A percentile compares a stretch with the other conserved stretches of the same genome.
phyloP scores from a whole-genome alignment of 164 flowering plant species.

The Vitis riparia region DNA sequence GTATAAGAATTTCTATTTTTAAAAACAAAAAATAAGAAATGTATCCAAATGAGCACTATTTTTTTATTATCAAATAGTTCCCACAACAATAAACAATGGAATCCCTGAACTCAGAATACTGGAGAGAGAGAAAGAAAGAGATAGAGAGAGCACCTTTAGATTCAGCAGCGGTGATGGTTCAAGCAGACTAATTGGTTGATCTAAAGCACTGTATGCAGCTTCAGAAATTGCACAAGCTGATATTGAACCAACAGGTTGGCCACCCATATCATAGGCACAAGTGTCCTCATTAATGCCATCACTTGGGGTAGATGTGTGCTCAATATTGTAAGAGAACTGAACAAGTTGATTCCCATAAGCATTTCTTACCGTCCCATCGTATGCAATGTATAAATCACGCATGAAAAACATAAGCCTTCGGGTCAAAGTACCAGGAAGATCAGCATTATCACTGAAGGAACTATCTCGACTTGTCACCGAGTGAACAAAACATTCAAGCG shows the following conservation, averaged over 20 bases:
- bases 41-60: too few species aligned
- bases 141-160: conserved; percentile 59
- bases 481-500: conserved; percentile 78
- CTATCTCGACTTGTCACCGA: conserved; percentile 71
- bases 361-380: conserved; percentile 95
- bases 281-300: conserved; percentile 3
- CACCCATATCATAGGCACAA: conserved; percentile 37
- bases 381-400: conserved; percentile 69
- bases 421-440: conserved; percentile 78
- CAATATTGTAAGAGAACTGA: conserved; percentile 59
- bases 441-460: conserved; percentile 87
- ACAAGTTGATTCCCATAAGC: conserved; percentile 79
- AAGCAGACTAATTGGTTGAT: conserved; percentile 68
- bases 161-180: conserved; percentile 75
- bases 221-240: conserved; percentile 91
- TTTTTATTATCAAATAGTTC: background rate
- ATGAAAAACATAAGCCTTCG: conserved; percentile 81
- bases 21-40: too few species aligned
- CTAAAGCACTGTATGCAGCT: conserved; percentile 94
- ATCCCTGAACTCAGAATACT: background rate
- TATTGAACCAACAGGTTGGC: conserved; percentile 82
- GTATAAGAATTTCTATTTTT: too few species aligned
- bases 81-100: background rate
- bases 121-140: background rate
- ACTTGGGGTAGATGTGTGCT: conserved; percentile 12